phyloP scores from a whole-genome alignment of 2,329 filamentous ascomycete species.

The Penicillium sp. region DNA sequence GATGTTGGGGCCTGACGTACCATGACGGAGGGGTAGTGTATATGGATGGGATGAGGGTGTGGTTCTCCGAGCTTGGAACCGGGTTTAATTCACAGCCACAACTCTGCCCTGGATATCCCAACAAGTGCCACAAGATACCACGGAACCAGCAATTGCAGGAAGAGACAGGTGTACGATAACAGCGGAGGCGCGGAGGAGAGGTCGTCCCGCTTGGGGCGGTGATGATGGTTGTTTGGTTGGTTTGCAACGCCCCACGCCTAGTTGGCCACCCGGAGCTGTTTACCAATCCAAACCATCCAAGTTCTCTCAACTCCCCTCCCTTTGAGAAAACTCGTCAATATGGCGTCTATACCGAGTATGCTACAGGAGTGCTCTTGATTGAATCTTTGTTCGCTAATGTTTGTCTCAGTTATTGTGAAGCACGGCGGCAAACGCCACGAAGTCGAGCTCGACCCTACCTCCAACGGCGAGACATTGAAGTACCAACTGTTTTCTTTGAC shows the following conservation, averaged over 20 bases:
- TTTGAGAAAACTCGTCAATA: conserved; percentile 28
- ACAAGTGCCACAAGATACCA: neutral
- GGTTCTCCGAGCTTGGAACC: neutral
- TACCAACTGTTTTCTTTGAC: conserved; percentile 93
- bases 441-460: conserved; percentile 79
- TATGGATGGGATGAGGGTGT: neutral
- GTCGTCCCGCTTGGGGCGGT: conserved; percentile 16
- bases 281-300: conserved; percentile 4
- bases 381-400: conserved; percentile 18
- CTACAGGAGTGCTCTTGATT: conserved; percentile 2
- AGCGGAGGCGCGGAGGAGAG: conserved; percentile 19
- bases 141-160: conserved; percentile 1
- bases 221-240: conserved; percentile 29
- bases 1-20: conserved; percentile 19
- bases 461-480: conserved; percentile 89
- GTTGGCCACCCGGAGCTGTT: conserved; percentile 18
- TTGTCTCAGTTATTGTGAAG: conserved; percentile 72
- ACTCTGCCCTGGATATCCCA: neutral
- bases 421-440: conserved; percentile 94
- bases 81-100: neutral
- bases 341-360: conserved; percentile 56
- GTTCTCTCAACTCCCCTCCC: neutral
- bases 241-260: conserved; percentile 29
- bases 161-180: neutral
- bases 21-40: conserved; percentile 20